Percentiles rank a stretch among this genome's conserved stretches.
Evolutionary conservation across 2,329 filamentous ascomycete genomes (phyloP).

Genomic region (Penicillium sp.): DNA sequence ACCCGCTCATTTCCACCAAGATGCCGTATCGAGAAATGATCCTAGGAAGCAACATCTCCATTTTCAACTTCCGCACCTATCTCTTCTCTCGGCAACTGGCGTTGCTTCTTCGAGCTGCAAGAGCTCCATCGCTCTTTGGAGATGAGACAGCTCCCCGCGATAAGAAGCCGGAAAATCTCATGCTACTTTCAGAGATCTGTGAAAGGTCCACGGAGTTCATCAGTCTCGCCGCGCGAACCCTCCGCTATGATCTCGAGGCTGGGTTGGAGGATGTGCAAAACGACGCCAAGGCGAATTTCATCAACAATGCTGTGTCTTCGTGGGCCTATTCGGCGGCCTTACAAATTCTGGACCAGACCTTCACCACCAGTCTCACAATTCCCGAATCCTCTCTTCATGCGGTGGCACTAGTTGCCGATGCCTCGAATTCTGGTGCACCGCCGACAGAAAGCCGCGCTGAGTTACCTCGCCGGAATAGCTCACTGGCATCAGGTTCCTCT

Average conservation of each 20-base stretch:
- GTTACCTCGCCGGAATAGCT: constrained; percentile 43
- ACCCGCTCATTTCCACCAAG: constrained; percentile 54
- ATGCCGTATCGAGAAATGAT: constrained; percentile 93
- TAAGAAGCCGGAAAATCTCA: constrained; percentile 69
- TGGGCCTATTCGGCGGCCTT: constrained; percentile 48
- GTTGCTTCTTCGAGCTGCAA: constrained; percentile 79
- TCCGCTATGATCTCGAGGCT: constrained; percentile 75
- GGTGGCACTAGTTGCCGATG: constrained; percentile 24
- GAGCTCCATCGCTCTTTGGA: constrained; percentile 47
- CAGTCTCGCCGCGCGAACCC: constrained; percentile 72
- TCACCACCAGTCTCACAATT: constrained; percentile 36
- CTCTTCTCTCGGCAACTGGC: constrained; percentile 88
- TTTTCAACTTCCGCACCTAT: constrained; percentile 94
- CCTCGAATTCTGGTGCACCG: constrained; percentile 16
- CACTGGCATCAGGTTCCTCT: constrained; percentile 26
- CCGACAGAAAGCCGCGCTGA: constrained; percentile 27
- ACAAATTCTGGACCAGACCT: constrained; percentile 46
- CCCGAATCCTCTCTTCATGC: constrained; percentile 39
- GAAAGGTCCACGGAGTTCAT: constrained; percentile 82
- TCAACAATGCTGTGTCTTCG: constrained; percentile 49
- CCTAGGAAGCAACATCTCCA: constrained; percentile 87
- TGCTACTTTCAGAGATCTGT: constrained; percentile 83
- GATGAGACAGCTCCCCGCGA: constrained; percentile 51
- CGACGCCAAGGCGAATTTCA: constrained; percentile 35
- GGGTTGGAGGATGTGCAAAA: constrained; percentile 52